phyloP scores from a whole-genome alignment of 179 eudicot genomes.

The Pouteria campechiana region DNA sequence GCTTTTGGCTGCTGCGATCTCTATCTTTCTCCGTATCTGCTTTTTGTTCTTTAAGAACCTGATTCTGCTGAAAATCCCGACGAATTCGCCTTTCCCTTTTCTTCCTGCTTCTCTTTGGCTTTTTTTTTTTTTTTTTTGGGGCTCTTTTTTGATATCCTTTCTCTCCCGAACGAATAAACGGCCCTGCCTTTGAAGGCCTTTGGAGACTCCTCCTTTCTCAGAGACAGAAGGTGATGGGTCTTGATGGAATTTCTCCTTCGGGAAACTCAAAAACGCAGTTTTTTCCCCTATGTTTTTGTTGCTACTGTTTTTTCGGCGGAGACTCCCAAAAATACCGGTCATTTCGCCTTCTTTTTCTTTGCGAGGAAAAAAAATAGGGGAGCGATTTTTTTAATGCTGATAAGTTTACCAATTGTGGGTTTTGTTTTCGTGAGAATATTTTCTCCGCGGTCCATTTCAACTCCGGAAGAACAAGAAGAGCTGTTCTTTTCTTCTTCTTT shows the following conservation, averaged over 20 bases:
- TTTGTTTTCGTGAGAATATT: slow-evolving; percentile 2
- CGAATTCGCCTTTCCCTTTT: slow-evolving; percentile 11
- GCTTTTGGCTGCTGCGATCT: slow-evolving; percentile 1
- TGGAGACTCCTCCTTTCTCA: not conserved
- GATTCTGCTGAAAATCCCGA: slow-evolving; percentile 14
- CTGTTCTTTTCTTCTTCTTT: not conserved
- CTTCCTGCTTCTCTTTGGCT: not conserved
- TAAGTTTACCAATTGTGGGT: no score
- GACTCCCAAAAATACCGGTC: no score
- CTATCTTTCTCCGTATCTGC: slow-evolving; percentile 1
- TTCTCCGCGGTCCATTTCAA: not conserved
- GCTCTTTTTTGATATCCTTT: no score
- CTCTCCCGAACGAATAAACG: not conserved
- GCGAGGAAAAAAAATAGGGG: no score
- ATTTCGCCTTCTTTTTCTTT: no score
- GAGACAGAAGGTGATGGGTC: not conserved
- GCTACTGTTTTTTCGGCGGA: no score
- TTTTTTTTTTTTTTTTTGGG: not conserved
- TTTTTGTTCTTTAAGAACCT: slow-evolving; percentile 16
- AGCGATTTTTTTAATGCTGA: no score
- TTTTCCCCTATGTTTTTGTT: no score
- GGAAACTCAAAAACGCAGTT: slow-evolving; percentile 3
- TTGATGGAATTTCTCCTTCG: slow-evolving; percentile 3
- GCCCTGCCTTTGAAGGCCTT: not conserved
- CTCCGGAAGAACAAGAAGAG: no score